Conservation (phyloP, 805 yeast genomes). For the Sugiyamaella valdiviana region DNA sequence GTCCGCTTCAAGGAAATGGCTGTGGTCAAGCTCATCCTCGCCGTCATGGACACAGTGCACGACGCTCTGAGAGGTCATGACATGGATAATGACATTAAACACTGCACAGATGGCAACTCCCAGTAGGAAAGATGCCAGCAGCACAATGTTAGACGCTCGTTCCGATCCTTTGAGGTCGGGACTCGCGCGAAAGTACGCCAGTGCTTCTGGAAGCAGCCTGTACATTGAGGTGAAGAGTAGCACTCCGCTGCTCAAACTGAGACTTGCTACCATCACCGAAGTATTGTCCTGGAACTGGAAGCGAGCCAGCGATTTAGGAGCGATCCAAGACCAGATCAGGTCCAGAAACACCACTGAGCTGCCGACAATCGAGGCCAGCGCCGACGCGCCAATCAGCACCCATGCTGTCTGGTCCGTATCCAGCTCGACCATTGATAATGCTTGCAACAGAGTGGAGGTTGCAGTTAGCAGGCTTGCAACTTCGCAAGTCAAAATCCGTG, state of each 20-base stretch:
- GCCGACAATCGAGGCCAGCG: slow-evolving; percentile 67
- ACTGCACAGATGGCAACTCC: slow-evolving; percentile 59
- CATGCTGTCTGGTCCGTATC: slow-evolving; percentile 34
- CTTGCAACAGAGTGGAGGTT: too few relatives aligned
- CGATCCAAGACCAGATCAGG: slow-evolving; percentile 29
- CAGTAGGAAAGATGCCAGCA: slow-evolving; percentile 42
- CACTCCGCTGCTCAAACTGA: slow-evolving; percentile 78
- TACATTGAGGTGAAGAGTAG: slow-evolving; percentile 69
- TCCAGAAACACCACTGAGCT: slow-evolving; percentile 60
- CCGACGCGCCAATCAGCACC: slow-evolving; percentile 58
- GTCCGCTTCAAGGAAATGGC: not conserved
- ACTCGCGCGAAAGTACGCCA: slow-evolving; percentile 38
- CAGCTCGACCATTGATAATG: not conserved
- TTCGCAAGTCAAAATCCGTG: too few relatives aligned
- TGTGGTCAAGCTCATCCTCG: slow-evolving; percentile 13
- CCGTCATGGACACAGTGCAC: slow-evolving; percentile 75
- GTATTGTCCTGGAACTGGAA: slow-evolving; percentile 56
- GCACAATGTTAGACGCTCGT: slow-evolving; percentile 32
- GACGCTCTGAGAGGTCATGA: slow-evolving; percentile 70
- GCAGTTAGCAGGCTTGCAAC: too few relatives aligned
- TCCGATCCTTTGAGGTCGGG: slow-evolving; percentile 23
- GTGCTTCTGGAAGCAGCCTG: slow-evolving; percentile 67
- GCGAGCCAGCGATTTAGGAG: slow-evolving; percentile 36
- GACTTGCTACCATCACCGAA: slow-evolving; percentile 61
- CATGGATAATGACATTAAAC: slow-evolving; percentile 63